phyloP scores from a whole-genome alignment of 2,329 filamentous ascomycete species.

The Helotiales sp. region DNA sequence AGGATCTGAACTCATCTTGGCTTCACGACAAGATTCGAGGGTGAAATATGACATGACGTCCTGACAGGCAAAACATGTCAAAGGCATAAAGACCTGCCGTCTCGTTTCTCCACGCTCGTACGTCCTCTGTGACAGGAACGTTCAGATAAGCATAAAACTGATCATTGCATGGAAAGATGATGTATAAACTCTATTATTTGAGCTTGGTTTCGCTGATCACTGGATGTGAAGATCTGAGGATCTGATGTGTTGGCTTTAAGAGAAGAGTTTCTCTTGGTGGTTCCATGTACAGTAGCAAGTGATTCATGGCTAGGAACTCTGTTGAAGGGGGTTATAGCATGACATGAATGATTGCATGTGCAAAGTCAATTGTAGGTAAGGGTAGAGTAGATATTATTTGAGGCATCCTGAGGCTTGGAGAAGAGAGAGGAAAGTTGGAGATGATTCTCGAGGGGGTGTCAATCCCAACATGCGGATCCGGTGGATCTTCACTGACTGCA shows the following conservation, averaged over 20 bases:
- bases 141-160: background rate
- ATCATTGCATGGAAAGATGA: background rate
- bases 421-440: background rate
- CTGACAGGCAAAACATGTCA: conserved; percentile 4
- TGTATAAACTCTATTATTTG: background rate
- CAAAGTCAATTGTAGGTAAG: background rate
- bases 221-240: background rate
- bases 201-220: background rate
- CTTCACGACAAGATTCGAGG: background rate
- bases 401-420: background rate
- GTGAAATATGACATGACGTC: conserved; percentile 4
- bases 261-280: background rate
- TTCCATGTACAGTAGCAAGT: background rate
- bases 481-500: conserved; percentile 2
- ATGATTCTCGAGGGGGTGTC: background rate
- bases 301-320: background rate
- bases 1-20: conserved; percentile 5
- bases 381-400: background rate
- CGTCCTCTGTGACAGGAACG: background rate
- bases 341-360: no score
- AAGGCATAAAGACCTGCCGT: conserved; percentile 9
- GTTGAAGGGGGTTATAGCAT: background rate
- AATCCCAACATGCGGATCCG: background rate
- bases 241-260: background rate
- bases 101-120: background rate